Percentiles rank a stretch among this genome's conserved stretches.
Conservation (phyloP, 176 grass and related monocot species). For the Zizania latifolia region DNA sequence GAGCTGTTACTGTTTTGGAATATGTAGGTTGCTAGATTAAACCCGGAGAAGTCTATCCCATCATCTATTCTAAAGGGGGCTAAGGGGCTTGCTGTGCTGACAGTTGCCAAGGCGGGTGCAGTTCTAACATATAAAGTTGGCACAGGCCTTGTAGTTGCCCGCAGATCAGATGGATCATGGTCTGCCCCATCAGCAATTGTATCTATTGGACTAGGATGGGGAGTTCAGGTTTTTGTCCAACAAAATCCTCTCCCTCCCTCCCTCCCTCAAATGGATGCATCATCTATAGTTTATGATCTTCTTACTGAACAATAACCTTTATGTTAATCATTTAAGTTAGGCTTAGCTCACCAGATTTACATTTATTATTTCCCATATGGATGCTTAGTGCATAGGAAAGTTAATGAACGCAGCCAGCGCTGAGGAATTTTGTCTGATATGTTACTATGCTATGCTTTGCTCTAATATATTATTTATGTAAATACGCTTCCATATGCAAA, state of each 20-base stretch:
- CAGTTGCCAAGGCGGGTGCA: conserved; percentile 76
- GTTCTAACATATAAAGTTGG: conserved; percentile 90
- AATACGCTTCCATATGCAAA: neutral
- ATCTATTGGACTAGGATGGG: conserved; percentile 92
- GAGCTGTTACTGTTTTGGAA: conserved; percentile 24
- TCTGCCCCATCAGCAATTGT: conserved; percentile 89
- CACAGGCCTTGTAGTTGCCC: conserved; percentile 81
- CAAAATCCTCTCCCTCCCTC: conserved; percentile 16
- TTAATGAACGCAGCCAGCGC: neutral
- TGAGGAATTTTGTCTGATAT: neutral
- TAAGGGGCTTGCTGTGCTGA: conserved; percentile 84
- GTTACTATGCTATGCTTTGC: neutral
- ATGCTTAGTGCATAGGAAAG: neutral
- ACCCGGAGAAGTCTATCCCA: conserved; percentile 87
- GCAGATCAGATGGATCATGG: conserved; percentile 83
- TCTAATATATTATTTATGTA: neutral
- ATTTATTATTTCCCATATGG: neutral
- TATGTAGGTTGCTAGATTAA: conserved; percentile 80
- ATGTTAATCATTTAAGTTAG: neutral
- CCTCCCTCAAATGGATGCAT: neutral
- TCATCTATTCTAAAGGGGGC: conserved; percentile 78
- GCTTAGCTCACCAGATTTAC: neutral
- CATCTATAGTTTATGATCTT: neutral
- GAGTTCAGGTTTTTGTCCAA: conserved; percentile 62
- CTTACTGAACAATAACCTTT: neutral